Evolutionary conservation across 1,139 yeast genomes (phyloP), one percentile per base, ranked within the genome.

Genomic region (Pneumocystis oryctolagi): DNA sequence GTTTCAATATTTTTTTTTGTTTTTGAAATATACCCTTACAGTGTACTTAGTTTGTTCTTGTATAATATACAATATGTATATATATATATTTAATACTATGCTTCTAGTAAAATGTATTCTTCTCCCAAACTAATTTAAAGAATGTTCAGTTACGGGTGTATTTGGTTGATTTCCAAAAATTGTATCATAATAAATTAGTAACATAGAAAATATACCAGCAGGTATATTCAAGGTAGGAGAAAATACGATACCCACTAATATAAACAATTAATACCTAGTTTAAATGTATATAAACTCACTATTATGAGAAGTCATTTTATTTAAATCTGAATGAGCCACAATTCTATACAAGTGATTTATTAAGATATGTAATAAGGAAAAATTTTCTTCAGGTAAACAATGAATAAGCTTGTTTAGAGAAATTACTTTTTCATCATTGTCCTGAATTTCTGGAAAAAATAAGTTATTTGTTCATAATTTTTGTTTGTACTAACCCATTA

Each of bases 291-390:
- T n/a, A 32, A 60, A 61, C 18, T 25, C 34, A 65, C 67, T 69
- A 71, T 89, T 88, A 65, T 85, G 77, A 66, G 84, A 73, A 66
- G 85, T 87, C 98, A 92, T 92, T 73, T 89, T 84, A 75, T 92
- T 92, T 66, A 78, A 74, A 35, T 81, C 81, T 66, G 79, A 79
- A 69, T 86, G 82, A 57, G 81, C 79, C 62, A 86, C 80, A 60
- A 90, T 87, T 67, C 82, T 80, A 56, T 79, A 76, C 71, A 92
- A 75, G 67, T 87, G 84, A 66, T 80, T 81, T 73, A 89, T 84
- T 40, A 90, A 75, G 5, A 82, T 84, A 68, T 77, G 82, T 69
- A 89, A 77, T 39, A 86, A 75, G 67, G 86, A 84, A 66, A 79
- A 78, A 70, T 87, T 83, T 59, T 82, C 79, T 35, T 67, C 67